These are phyloP conservation scores for Sistotremastrum suecicum DNA, from an alignment of 768 basidiomycete species.

Conservation along the genomic window DNA sequence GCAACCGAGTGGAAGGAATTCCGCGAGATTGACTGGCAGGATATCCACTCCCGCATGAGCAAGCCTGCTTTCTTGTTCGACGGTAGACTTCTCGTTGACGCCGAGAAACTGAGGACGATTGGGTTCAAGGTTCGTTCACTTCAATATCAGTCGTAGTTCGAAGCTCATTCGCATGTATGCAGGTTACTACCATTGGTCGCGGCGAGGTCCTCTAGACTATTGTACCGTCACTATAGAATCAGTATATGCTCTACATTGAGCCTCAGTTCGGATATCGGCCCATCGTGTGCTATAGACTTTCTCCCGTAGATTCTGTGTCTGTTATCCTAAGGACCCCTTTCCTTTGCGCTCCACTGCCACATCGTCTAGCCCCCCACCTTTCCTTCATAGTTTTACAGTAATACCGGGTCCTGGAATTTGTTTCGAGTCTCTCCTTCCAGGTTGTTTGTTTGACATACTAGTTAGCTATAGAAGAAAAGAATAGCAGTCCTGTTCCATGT, in stretches of 20 bases:
- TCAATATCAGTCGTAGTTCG: not conserved
- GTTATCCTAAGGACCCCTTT: too few relatives aligned
- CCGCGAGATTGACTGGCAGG: constrained; percentile 79
- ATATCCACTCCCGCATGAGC: constrained; percentile 77
- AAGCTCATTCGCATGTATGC: not conserved
- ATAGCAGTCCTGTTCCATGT: too few relatives aligned
- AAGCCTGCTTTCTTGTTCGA: constrained; percentile 99
- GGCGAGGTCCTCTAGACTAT: constrained; percentile 25
- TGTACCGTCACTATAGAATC: not conserved
- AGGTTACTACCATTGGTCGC: constrained; percentile 51
- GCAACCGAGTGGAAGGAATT: constrained; percentile 99
- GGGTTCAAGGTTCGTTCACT: constrained; percentile 64
- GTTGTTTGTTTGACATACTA: too few relatives aligned
- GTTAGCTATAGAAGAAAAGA: too few relatives aligned
- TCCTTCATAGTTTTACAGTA: too few relatives aligned
- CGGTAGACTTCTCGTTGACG: constrained; percentile 78
- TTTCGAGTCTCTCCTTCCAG: too few relatives aligned
- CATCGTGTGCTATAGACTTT: too few relatives aligned
- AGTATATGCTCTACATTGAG: not conserved
- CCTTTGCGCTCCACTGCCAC: too few relatives aligned
- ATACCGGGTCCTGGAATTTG: too few relatives aligned
- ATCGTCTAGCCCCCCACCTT: too few relatives aligned
- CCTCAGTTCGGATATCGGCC: not conserved
- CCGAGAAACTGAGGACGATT: constrained; percentile 62
- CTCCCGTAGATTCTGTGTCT: too few relatives aligned